Percentiles rank a stretch among this genome's conserved stretches.
phyloP scores from a whole-genome alignment of 2,329 filamentous ascomycete genomes.

The Capronia americana region DNA sequence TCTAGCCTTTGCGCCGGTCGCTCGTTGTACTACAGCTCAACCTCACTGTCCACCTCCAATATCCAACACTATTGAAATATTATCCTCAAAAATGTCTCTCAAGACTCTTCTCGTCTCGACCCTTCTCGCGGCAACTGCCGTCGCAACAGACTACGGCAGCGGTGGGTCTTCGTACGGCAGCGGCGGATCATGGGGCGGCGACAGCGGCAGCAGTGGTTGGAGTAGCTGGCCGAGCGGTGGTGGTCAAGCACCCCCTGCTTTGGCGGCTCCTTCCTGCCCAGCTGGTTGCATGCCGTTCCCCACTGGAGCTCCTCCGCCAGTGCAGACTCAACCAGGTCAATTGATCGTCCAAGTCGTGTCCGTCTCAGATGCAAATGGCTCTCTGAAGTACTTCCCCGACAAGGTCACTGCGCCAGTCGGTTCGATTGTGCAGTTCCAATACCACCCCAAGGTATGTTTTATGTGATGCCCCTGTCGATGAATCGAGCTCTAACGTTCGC shows the following conservation, averaged over 20 bases:
- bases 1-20: slow-evolving; percentile 36
- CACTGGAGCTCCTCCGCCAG: slow-evolving; percentile 21
- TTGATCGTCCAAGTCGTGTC: slow-evolving; percentile 67
- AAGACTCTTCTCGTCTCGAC: slow-evolving; percentile 30
- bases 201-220: slow-evolving; percentile 12
- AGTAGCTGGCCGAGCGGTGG: slow-evolving; percentile 8
- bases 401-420: slow-evolving; percentile 69
- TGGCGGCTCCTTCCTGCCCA: slow-evolving; percentile 29
- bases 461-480: neutral
- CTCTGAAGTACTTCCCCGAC: slow-evolving; percentile 69
- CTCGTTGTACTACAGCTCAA: slow-evolving; percentile 33
- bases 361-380: slow-evolving; percentile 63
- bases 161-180: slow-evolving; percentile 6
- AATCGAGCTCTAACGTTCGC: slow-evolving; percentile 4
- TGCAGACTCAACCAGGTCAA: slow-evolving; percentile 24
- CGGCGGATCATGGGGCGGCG: slow-evolving; percentile 4
- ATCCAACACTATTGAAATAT: slow-evolving; percentile 14
- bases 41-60: slow-evolving; percentile 6
- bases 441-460: slow-evolving; percentile 53
- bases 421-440: slow-evolving; percentile 59
- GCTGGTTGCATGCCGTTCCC: slow-evolving; percentile 31
- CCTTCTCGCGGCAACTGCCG: slow-evolving; percentile 28
- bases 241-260: slow-evolving; percentile 14
- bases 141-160: slow-evolving; percentile 24
- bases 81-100: slow-evolving; percentile 31